Evolutionary conservation across 768 basidiomycete species (phyloP), one percentile per base, ranked within the genome.

Genomic region (Chiua virens): DNA sequence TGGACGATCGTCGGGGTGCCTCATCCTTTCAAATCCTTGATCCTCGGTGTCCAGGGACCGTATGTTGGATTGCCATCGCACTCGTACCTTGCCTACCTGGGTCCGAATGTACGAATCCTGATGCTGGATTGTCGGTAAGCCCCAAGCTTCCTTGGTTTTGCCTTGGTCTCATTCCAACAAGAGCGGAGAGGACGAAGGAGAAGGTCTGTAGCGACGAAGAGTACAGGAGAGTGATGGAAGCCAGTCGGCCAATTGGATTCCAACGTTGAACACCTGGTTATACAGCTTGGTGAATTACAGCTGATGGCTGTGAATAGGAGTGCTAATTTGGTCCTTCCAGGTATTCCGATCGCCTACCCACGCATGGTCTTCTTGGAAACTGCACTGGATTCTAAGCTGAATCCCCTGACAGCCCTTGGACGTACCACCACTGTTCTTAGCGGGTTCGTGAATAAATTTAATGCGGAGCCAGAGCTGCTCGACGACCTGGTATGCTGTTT

Each of bases 391-490:
- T 85, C 82, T 27, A 93, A 87, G 69, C 75, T 87, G 44, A 98
- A 98, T 65, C 94, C 95, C 2, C 70, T 98, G 39, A 80, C 87
- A 34, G 79, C 84, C 4, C 74, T 98, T 8, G 89, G 87, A 8
- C 79, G 82, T 64, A 72, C 74, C 38, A 88, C 89, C 9, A 73
- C 80, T 45, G 87, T 87, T 18, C 65, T 92, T 38, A 79, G 80
- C 27, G 87, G 90, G 13, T 89, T 95, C 59, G 85, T 91, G 28
- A 92, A 95, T 65, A 89, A 90, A 65, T 94, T 93, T 69, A 93
- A 94, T 67, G 81, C 81, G n/a, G 89, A 91, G 39, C 89, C 94
- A 1, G 97, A 98, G 70, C 72, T 99, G 25, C 77, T 98, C 49
- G 96, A 98, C 69, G 96, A 99, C 71, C 73, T 95, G 69, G 89